Conservation (phyloP, 768 basidiomycete genomes). For the Lactifluus subvellereus region DNA sequence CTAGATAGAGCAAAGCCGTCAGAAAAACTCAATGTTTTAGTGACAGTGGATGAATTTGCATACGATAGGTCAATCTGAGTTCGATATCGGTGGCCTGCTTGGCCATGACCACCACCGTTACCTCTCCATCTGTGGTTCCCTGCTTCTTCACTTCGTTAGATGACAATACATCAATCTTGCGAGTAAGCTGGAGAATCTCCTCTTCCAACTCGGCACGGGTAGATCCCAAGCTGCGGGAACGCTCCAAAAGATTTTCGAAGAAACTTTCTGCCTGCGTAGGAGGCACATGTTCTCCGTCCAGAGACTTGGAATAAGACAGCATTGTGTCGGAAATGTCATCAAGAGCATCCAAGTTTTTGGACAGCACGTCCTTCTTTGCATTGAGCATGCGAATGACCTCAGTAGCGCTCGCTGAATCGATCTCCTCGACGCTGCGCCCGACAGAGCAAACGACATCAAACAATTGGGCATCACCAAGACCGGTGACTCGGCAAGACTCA, state of each 20-base stretch:
- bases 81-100: conserved; percentile 36
- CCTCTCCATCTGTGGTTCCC: conserved; percentile 28
- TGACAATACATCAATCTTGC: conserved; percentile 36
- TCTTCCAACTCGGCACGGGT: conserved; percentile 36
- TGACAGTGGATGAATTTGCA: conserved; percentile 22
- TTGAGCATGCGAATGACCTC: conserved; percentile 27
- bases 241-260: conserved; percentile 38
- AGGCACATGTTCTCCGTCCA: conserved; percentile 39
- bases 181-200: conserved; percentile 31
- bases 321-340: conserved; percentile 41
- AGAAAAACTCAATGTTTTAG: not conserved
- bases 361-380: conserved; percentile 34
- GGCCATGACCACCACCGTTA: conserved; percentile 40
- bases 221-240: conserved; percentile 34
- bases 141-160: conserved; percentile 34
- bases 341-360: conserved; percentile 36
- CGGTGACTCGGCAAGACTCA: conserved; percentile 49
- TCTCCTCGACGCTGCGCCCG: conserved; percentile 24
- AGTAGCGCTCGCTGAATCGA: conserved; percentile 26
- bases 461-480: conserved; percentile 43
- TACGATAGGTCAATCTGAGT: conserved; percentile 51
- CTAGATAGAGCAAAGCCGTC: conserved; percentile 32
- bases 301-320: conserved; percentile 38
- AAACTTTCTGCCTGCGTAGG: conserved; percentile 38
- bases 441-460: conserved; percentile 52